Percentiles rank a stretch among this genome's conserved stretches.
Conservation (phyloP, 2,329 filamentous ascomycete species). For the Arachnomyces sp. region DNA sequence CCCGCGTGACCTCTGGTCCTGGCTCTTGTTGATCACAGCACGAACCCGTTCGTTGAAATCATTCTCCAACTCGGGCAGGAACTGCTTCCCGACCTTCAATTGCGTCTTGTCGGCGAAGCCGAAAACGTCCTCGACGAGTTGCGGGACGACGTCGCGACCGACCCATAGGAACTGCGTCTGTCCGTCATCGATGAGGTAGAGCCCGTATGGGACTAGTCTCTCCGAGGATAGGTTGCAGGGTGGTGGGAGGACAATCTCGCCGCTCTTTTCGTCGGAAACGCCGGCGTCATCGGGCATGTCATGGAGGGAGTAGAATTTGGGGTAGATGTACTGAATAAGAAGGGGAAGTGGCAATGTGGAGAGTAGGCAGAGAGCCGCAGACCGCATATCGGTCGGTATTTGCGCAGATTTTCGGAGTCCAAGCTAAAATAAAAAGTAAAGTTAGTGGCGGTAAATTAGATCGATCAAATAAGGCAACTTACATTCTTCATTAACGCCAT, state of each 20-base stretch:
- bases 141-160: conserved; percentile 82
- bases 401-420: conserved; percentile 86
- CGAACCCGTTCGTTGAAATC: conserved; percentile 95
- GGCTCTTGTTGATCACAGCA: conserved; percentile 83
- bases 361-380: conserved; percentile 84
- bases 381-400: conserved; percentile 87
- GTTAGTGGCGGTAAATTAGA: not conserved
- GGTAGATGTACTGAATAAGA: conserved; percentile 87
- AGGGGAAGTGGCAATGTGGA: conserved; percentile 87
- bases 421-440: conserved; percentile 32
- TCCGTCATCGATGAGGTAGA: conserved; percentile 94
- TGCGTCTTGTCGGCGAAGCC: conserved; percentile 74
- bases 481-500: conserved; percentile 94
- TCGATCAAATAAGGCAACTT: conserved; percentile 30
- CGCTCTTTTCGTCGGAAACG: conserved; percentile 72
- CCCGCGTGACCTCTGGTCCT: conserved; percentile 75
- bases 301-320: conserved; percentile 74
- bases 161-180: conserved; percentile 98
- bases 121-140: conserved; percentile 83
- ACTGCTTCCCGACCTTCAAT: conserved; percentile 83
- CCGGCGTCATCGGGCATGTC: conserved; percentile 96
- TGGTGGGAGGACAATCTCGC: conserved; percentile 80
- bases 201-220: conserved; percentile 74
- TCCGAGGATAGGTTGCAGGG: conserved; percentile 80
- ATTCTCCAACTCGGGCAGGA: conserved; percentile 78